Evolutionary conservation across 2,329 filamentous ascomycete genomes (phyloP).

Genomic region (Colletotrichum falcatum): DNA sequence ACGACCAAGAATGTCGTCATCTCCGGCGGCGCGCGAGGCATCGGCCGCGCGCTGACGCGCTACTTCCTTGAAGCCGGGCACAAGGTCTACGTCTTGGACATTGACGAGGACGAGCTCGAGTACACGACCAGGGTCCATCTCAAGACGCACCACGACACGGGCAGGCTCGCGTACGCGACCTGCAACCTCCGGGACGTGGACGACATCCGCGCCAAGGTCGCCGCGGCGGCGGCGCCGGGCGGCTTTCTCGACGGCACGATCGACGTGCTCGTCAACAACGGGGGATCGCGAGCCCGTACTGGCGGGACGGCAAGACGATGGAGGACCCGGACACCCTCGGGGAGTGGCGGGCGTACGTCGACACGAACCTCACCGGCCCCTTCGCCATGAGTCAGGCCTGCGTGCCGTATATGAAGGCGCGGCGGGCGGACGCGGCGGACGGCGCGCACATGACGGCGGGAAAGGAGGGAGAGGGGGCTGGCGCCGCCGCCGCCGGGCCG

Average conservation of each 20-base stretch:
- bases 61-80: constrained; percentile 56
- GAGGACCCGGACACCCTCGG: constrained; percentile 55
- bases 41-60: constrained; percentile 58
- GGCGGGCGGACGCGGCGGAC: constrained; percentile 32
- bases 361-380: constrained; percentile 60
- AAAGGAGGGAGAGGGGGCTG: no score
- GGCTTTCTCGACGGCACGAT: constrained; percentile 52
- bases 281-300: constrained; percentile 52
- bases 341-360: constrained; percentile 59
- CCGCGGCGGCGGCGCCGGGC: constrained; percentile 48
- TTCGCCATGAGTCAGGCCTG: constrained; percentile 60
- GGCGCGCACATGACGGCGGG: constrained; percentile 37
- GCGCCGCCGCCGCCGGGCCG: constrained; percentile 48
- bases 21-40: constrained; percentile 56
- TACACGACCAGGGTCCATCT: constrained; percentile 50
- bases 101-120: constrained; percentile 54
- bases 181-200: constrained; percentile 56
- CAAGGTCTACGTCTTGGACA: constrained; percentile 58
- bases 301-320: constrained; percentile 60
- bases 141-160: constrained; percentile 45
- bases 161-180: constrained; percentile 49
- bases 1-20: neutral
- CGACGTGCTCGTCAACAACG: constrained; percentile 55
- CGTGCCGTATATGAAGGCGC: constrained; percentile 58
- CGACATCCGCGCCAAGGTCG: constrained; percentile 51